Conservation (phyloP, 148 eudicot species). For the Camellia japonica region DNA sequence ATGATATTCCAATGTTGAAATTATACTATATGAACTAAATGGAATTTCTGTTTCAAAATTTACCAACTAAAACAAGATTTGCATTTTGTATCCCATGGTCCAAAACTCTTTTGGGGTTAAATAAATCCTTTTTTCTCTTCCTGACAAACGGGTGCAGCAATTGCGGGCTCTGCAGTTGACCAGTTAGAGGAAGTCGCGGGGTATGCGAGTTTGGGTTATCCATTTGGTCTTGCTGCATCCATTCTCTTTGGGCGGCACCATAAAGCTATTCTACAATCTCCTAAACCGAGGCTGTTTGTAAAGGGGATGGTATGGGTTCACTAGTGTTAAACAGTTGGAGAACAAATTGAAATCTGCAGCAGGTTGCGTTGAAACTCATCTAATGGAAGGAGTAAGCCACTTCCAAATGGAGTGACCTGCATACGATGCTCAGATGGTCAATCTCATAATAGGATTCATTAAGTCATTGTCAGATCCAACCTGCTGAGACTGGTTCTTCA, state of each 20-base stretch:
- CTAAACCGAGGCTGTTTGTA: conserved; percentile 76
- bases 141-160: conserved; percentile 48
- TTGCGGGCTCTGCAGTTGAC: conserved; percentile 55
- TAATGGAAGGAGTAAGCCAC: conserved; percentile 80
- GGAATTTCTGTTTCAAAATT: not conserved
- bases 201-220: conserved; percentile 50
- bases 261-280: conserved; percentile 59
- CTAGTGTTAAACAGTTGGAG: conserved; percentile 78
- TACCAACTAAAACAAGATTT: not conserved
- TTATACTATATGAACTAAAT: not conserved
- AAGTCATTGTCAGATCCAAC: conserved; percentile 33
- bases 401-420: conserved; percentile 90
- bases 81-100: not conserved
- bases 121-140: not conserved
- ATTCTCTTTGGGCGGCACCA: conserved; percentile 58
- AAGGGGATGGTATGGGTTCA: conserved; percentile 94
- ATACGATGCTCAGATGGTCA: conserved; percentile 74
- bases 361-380: conserved; percentile 69
- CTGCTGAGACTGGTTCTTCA: not conserved
- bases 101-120: not conserved
- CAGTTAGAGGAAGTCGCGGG: conserved; percentile 41
- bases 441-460: conserved; percentile 52
- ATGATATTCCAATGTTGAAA: too few relatives aligned
- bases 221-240: conserved; percentile 49
- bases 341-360: conserved; percentile 64